These are phyloP conservation scores for Ormosia emarginata DNA, from an alignment of 306 rosid species.

Conservation along the genomic window DNA sequence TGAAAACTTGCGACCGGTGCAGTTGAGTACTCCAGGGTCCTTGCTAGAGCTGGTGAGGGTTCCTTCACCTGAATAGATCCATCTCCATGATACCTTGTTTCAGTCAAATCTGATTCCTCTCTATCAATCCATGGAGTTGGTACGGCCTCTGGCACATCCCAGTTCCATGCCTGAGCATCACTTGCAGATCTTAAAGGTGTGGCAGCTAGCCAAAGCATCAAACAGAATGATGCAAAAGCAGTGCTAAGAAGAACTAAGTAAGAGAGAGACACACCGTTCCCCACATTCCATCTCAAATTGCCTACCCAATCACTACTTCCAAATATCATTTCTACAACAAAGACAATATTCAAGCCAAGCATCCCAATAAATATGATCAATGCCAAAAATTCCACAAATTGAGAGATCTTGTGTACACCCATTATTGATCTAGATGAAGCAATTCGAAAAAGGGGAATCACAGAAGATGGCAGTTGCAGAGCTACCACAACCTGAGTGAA, in stretches of 20 bases:
- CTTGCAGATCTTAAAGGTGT: slow-evolving; percentile 82
- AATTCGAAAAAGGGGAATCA: slow-evolving; percentile 86
- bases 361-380: slow-evolving; percentile 66
- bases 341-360: slow-evolving; percentile 74
- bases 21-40: slow-evolving; percentile 42
- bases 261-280: slow-evolving; percentile 54
- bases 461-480: slow-evolving; percentile 81
- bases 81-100: slow-evolving; percentile 42
- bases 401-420: slow-evolving; percentile 81
- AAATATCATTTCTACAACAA: slow-evolving; percentile 81
- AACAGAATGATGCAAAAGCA: slow-evolving; percentile 57
- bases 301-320: slow-evolving; percentile 88
- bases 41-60: slow-evolving; percentile 30
- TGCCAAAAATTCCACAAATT: slow-evolving; percentile 62
- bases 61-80: slow-evolving; percentile 35
- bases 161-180: slow-evolving; percentile 53
- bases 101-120: slow-evolving; percentile 36
- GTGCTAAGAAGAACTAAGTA: slow-evolving; percentile 48
- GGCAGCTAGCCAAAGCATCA: slow-evolving; percentile 84
- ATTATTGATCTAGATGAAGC: slow-evolving; percentile 81
- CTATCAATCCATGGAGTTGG: slow-evolving; percentile 17
- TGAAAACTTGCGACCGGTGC: background rate
- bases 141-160: slow-evolving; percentile 40
- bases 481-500: slow-evolving; percentile 85
- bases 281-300: slow-evolving; percentile 67